These are phyloP conservation scores for Globisporangium spinosum DNA, from an alignment of 352 stramenopile genomes.

Conservation along the genomic window DNA sequence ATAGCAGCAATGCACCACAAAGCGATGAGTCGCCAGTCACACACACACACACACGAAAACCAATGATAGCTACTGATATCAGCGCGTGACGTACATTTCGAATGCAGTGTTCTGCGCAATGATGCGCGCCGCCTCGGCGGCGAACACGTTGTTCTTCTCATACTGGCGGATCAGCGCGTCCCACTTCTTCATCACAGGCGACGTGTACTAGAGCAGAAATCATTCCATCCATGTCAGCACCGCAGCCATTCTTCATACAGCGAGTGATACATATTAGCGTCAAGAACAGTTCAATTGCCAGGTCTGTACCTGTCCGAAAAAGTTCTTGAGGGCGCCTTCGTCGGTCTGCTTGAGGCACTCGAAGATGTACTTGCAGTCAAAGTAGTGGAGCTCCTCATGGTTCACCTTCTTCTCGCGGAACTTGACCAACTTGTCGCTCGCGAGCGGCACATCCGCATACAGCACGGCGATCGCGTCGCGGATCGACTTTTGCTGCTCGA, in stretches of 20 bases:
- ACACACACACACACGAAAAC: background rate
- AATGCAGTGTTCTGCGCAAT: slow-evolving; percentile 73
- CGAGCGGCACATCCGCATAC: slow-evolving; percentile 44
- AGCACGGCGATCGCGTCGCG: slow-evolving; percentile 52
- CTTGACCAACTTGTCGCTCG: slow-evolving; percentile 42
- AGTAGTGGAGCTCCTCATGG: slow-evolving; percentile 67
- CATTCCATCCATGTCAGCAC: background rate
- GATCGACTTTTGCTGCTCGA: slow-evolving; percentile 61
- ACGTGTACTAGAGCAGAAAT: slow-evolving; percentile 51
- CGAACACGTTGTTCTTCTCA: slow-evolving; percentile 79
- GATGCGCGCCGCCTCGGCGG: slow-evolving; percentile 64
- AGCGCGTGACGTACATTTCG: slow-evolving; percentile 50
- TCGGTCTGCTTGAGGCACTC: slow-evolving; percentile 55
- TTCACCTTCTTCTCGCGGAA: slow-evolving; percentile 42
- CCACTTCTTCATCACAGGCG: slow-evolving; percentile 69
- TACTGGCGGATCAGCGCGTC: slow-evolving; percentile 60
- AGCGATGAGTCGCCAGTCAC: background rate
- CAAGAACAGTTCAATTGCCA: background rate
- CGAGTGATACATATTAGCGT: background rate
- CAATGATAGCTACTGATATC: background rate
- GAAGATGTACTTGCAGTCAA: slow-evolving; percentile 72
- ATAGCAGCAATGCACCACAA: slow-evolving; percentile 2
- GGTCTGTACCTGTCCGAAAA: slow-evolving; percentile 58
- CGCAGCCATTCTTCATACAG: background rate
- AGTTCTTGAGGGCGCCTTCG: slow-evolving; percentile 61